Evolutionary conservation across 805 yeast genomes (phyloP), one percentile per base, ranked within the genome.

Genomic region (Suhomyces sp.): DNA sequence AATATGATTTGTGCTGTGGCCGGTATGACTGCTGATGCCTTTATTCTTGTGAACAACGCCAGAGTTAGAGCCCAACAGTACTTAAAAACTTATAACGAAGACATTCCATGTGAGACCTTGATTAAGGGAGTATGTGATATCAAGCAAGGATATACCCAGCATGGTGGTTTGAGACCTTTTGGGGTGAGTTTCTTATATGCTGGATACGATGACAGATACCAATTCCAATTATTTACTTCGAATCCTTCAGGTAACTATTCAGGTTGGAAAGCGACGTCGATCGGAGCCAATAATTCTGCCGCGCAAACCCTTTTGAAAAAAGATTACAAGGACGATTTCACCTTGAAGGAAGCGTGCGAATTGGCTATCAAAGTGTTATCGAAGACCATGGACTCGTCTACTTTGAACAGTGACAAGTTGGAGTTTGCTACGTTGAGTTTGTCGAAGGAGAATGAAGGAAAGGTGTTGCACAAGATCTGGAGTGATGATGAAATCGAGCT

Each of bases 111-210:
- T 53, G 97, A 91, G 69, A 79, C 85, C 50, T 81, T 94, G 57
- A 97, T 94, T 57, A 89, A 89, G 66, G 80, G 87, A 57, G 78
- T 94, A 57, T 91, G 97, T 74, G 96, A 94, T 71, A 82, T 89
- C 56, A 94, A 94, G 71, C 99, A 94, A 69, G 97, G 98, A 9
- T 94, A 94, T 71, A 94, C 99, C 6, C 99, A 94, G 71, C 96
- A 89, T 66, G 99, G 99, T 66, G 99, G 99, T 35, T 80, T 94
- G 64, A 86, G 99, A 71, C 99, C 99, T 19, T 94, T 91, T 68
- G 99, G 99, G 64, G 99, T 94, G 40, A 87, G 96, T 48, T 92
- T 94, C 71, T 82, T 94, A 54, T 94, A 89, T 65, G 99, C 98
- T 5, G 99, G 99, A 6, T 87, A 85, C 65, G 99, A 94, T 68